Conservation (phyloP, 495 filamentous ascomycete species). For the Letharia columbiana region DNA sequence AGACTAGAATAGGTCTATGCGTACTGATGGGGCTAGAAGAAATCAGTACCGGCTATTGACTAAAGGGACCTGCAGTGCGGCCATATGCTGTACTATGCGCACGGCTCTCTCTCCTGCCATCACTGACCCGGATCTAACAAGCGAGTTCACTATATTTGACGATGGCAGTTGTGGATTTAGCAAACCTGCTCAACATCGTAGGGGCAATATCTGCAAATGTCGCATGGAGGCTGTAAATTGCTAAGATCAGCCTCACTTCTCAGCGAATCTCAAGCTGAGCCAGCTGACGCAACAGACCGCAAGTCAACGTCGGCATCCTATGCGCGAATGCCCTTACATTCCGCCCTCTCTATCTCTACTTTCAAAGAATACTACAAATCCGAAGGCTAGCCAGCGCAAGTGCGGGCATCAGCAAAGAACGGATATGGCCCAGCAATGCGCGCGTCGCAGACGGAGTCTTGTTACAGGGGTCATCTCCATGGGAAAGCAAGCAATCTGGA, state of each 20-base stretch:
- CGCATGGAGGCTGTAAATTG: conserved; percentile 18
- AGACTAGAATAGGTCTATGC: conserved; percentile 8
- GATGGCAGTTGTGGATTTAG: background rate
- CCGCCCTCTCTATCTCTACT: conserved; percentile 21
- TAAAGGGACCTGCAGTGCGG: conserved; percentile 8
- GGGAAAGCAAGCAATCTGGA: background rate
- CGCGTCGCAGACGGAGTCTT: too few species aligned
- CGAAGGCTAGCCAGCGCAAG: conserved; percentile 4
- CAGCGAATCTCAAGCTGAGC: background rate
- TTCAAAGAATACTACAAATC: conserved; percentile 11
- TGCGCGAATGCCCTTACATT: conserved; percentile 22
- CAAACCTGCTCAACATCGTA: background rate
- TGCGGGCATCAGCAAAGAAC: conserved; percentile 7
- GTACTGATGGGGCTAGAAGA: conserved; percentile 30
- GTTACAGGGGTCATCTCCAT: background rate
- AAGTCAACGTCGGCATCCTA: conserved; percentile 26
- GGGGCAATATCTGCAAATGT: conserved; percentile 18
- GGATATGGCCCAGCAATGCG: conserved; percentile 5
- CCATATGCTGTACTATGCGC: conserved; percentile 20
- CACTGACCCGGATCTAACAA: conserved; percentile 9
- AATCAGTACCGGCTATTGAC: conserved; percentile 24
- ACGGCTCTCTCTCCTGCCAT: conserved; percentile 17
- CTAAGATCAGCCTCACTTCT: background rate
- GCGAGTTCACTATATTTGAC: conserved; percentile 5
- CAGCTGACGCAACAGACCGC: background rate